These are phyloP conservation scores for Hirschfeldia incana DNA, from an alignment of 345 rosid species.

Conservation along the genomic window DNA sequence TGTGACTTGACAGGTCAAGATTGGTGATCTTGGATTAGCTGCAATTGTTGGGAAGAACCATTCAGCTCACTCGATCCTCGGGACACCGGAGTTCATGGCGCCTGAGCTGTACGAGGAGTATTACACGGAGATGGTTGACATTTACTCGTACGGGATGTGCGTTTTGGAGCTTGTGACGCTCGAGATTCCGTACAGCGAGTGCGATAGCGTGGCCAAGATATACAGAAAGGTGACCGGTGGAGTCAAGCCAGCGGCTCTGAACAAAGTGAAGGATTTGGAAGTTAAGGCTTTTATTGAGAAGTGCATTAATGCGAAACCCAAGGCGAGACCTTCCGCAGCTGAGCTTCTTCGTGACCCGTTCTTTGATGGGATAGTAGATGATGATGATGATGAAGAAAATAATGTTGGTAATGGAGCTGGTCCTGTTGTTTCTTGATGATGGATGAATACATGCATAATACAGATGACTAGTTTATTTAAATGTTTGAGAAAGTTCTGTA, in stretches of 20 bases:
- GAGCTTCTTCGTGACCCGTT: constrained; percentile 71
- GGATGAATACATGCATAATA: neutral
- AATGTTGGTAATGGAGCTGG: constrained; percentile 16
- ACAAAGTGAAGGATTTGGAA: constrained; percentile 60
- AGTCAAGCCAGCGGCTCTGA: constrained; percentile 60
- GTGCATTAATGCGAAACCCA: constrained; percentile 57
- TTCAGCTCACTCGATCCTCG: constrained; percentile 74
- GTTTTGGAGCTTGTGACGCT: constrained; percentile 75
- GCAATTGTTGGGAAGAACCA: constrained; percentile 74
- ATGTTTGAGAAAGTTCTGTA: neutral
- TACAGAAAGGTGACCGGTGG: constrained; percentile 77
- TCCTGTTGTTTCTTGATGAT: constrained; percentile 27
- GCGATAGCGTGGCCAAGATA: constrained; percentile 70
- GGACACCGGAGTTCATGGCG: constrained; percentile 94
- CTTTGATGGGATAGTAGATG: constrained; percentile 56
- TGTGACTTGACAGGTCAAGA: constrained; percentile 56
- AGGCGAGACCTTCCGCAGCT: constrained; percentile 69
- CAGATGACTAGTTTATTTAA: neutral
- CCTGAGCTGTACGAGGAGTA: constrained; percentile 88
- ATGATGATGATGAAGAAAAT: constrained; percentile 47
- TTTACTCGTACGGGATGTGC: constrained; percentile 89
- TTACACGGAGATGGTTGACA: constrained; percentile 77
- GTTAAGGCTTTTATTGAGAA: constrained; percentile 70
- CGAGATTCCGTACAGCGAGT: constrained; percentile 84
- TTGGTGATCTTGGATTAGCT: constrained; percentile 90